Percentiles rank a stretch among this genome's conserved stretches.
Conservation (phyloP, 1,284 basidiomycete species). For the Ganoderma leucocontextum region DNA sequence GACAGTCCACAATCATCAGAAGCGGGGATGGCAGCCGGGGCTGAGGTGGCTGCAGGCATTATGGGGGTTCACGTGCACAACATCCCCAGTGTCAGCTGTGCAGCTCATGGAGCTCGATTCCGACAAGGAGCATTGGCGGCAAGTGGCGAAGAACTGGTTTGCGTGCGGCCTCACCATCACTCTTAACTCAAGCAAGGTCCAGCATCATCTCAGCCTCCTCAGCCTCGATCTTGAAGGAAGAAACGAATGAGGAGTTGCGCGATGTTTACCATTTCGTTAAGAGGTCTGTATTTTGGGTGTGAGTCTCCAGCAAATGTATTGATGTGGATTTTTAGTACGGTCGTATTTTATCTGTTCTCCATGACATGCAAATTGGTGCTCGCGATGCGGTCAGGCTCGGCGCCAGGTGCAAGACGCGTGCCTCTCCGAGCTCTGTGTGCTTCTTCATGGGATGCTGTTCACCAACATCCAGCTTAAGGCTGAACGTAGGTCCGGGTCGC, state of each 20-base stretch:
- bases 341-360: constrained; percentile 87
- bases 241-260: constrained; percentile 89
- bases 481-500: too few relatives aligned
- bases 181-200: constrained; percentile 91
- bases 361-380: constrained; percentile 90
- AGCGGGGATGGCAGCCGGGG: constrained; percentile 30
- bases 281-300: constrained; percentile 60
- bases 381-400: constrained; percentile 85
- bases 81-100: constrained; percentile 83
- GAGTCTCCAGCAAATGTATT: constrained; percentile 14
- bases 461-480: constrained; percentile 94
- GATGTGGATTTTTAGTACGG: constrained; percentile 63
- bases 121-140: constrained; percentile 93
- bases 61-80: constrained; percentile 24
- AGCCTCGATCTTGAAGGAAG: constrained; percentile 82
- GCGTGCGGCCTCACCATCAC: constrained; percentile 86
- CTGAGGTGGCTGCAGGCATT: constrained; percentile 27
- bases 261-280: constrained; percentile 96
- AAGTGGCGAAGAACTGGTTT: constrained; percentile 94
- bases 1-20: constrained; percentile 56
- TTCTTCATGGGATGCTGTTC: constrained; percentile 95
- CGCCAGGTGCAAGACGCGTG: constrained; percentile 80
- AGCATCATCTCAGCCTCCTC: constrained; percentile 92
- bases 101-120: constrained; percentile 87
- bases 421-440: constrained; percentile 86